Conservation (phyloP, 345 rosid genomes). For the Rhizophora mangle region DNA sequence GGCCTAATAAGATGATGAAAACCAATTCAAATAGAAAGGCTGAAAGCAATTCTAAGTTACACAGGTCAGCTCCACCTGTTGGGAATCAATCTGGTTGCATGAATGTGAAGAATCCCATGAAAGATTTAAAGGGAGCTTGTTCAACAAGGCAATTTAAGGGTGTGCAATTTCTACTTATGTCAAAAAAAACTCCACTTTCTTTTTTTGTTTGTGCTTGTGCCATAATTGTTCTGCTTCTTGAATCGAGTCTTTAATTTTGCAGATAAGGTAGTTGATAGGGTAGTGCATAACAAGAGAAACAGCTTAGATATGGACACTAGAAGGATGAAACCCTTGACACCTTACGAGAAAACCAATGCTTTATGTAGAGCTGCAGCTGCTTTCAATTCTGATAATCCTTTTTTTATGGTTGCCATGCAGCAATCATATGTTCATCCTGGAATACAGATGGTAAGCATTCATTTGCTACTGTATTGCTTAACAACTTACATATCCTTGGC, state of each 20-base stretch:
- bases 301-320: neutral
- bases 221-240: neutral
- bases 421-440: constrained; percentile 6
- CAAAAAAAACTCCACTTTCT: neutral
- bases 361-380: constrained; percentile 3
- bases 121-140: too few species aligned
- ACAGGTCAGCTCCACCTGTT: neutral
- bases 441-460: constrained; percentile 8
- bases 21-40: neutral
- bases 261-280: neutral
- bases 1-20: neutral
- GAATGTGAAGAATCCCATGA: too few species aligned
- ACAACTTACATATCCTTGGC: too few species aligned
- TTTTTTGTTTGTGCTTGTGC: neutral
- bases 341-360: constrained; percentile 1
- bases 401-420: constrained; percentile 15
- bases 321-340: neutral
- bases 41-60: neutral
- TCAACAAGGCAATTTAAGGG: too few species aligned
- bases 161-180: too few species aligned
- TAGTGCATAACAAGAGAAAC: neutral
- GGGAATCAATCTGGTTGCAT: neutral
- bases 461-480: neutral
- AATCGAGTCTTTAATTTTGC: neutral
- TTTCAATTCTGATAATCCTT: constrained; percentile 18